phyloP scores from a whole-genome alignment of 2,329 filamentous ascomycete genomes.

The Fusarium camptoceras region DNA sequence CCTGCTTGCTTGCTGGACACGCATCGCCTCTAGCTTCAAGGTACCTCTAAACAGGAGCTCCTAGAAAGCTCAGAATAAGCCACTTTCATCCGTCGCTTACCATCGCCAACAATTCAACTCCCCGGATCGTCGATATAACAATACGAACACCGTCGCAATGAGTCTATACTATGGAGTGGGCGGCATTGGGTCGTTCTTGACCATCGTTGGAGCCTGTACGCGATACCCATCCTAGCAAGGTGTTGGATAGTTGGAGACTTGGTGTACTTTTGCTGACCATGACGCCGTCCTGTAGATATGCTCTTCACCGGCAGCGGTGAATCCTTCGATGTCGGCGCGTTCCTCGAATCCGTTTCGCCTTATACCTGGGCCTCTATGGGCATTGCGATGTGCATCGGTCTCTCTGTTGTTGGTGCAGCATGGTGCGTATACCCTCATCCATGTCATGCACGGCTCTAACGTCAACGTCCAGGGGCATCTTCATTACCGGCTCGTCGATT shows the following conservation, averaged over 20 bases:
- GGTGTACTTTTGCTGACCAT: conserved; percentile 30
- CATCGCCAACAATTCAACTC: conserved; percentile 35
- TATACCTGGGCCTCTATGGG: conserved; percentile 93
- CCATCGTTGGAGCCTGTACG: conserved; percentile 84
- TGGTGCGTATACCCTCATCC: conserved; percentile 71
- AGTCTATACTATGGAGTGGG: conserved; percentile 78
- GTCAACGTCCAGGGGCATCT: conserved; percentile 81
- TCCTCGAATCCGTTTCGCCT: conserved; percentile 93
- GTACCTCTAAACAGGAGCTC: conserved; percentile 47
- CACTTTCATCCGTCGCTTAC: conserved; percentile 34
- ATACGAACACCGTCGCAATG: conserved; percentile 63
- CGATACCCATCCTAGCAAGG: conserved; percentile 38
- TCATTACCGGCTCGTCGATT: conserved; percentile 98
- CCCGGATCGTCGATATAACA: conserved; percentile 41
- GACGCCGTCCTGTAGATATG: conserved; percentile 76
- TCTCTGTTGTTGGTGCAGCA: conserved; percentile 96
- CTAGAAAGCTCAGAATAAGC: conserved; percentile 44
- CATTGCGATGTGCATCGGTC: conserved; percentile 92
- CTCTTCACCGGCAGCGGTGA: conserved; percentile 97
- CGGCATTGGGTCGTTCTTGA: conserved; percentile 74
- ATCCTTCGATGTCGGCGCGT: conserved; percentile 95
- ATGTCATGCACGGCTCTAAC: conserved; percentile 35
- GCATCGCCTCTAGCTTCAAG: conserved; percentile 43
- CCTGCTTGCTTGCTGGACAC: conserved; percentile 40
- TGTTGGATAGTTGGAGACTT: conserved; percentile 10